Conservation (phyloP, 306 rosid genomes). For the Dalbergia cultrata region DNA sequence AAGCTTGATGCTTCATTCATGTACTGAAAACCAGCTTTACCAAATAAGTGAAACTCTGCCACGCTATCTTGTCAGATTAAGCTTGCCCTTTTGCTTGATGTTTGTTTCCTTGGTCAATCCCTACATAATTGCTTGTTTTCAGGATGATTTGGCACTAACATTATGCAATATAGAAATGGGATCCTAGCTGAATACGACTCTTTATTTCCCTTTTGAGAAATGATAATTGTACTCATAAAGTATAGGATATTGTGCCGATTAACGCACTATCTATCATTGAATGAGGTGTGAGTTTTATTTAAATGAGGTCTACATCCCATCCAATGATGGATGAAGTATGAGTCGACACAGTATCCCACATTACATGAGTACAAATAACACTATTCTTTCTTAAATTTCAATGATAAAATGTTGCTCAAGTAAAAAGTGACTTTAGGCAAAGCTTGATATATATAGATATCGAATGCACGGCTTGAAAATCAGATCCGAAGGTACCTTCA, state of each 20-base stretch:
- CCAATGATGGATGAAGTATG: too few relatives aligned
- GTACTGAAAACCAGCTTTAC: conserved; percentile 5
- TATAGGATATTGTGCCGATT: too few relatives aligned
- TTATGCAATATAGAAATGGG: conserved; percentile 24
- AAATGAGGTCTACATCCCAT: too few relatives aligned
- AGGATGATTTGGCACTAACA: conserved; percentile 25
- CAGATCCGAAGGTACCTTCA: conserved; percentile 31
- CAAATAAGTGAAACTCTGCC: conserved; percentile 12
- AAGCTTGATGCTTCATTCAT: background rate
- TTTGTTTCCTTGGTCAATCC: conserved; percentile 20
- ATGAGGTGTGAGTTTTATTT: too few relatives aligned
- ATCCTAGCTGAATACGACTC: conserved; percentile 28
- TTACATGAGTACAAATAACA: too few relatives aligned
- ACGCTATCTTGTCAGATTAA: conserved; percentile 35
- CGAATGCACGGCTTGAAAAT: background rate
- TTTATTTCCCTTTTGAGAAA: too few relatives aligned
- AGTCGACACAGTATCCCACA: too few relatives aligned
- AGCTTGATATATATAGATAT: conserved; percentile 42
- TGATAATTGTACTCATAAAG: too few relatives aligned
- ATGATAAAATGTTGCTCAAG: conserved; percentile 27
- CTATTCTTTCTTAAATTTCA: conserved; percentile 11
- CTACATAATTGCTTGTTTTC: background rate
- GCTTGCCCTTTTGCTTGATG: background rate
- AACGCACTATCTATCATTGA: too few relatives aligned
- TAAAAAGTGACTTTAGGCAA: conserved; percentile 42